phyloP scores from a whole-genome alignment of 768 basidiomycete species.

The Coprinellus micaceus region DNA sequence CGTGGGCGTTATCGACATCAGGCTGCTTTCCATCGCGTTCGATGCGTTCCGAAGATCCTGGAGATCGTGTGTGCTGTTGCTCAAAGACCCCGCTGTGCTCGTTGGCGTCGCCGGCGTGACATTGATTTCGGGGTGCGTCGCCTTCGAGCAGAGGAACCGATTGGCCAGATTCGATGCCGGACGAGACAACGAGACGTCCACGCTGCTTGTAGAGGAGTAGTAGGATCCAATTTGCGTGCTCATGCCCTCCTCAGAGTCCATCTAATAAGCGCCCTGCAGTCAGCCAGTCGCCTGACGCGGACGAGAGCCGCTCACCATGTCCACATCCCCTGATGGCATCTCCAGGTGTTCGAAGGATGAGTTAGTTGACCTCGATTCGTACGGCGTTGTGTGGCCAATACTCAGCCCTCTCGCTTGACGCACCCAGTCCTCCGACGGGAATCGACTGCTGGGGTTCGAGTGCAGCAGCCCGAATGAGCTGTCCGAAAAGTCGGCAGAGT shows the following conservation, averaged over 20 bases:
- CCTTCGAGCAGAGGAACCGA: neutral
- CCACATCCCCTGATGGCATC: slow-evolving; percentile 36
- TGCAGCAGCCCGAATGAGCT: slow-evolving; percentile 12
- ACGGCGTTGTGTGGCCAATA: slow-evolving; percentile 51
- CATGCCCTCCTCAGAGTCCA: slow-evolving; percentile 6
- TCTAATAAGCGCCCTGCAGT: neutral
- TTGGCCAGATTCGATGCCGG: neutral
- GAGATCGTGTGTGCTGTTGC: neutral
- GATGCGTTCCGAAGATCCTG: neutral
- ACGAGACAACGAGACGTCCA: neutral
- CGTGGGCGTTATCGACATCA: slow-evolving; percentile 20
- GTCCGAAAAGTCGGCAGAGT: slow-evolving; percentile 11
- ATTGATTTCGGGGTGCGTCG: neutral
- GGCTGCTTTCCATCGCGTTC: slow-evolving; percentile 1
- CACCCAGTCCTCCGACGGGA: slow-evolving; percentile 71
- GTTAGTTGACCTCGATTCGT: slow-evolving; percentile 14
- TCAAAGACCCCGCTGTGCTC: neutral
- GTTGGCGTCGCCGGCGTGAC: neutral
- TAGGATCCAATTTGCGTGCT: neutral
- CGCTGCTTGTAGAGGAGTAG: neutral
- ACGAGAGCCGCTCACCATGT: slow-evolving; percentile 43
- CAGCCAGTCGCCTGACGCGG: neutral
- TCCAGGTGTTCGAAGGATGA: slow-evolving; percentile 13
- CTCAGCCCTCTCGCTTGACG: slow-evolving; percentile 61
- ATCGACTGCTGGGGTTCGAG: slow-evolving; percentile 36